Evolutionary conservation across 495 filamentous ascomycete species (phyloP).

Genomic region (Penicillium paxilli): DNA sequence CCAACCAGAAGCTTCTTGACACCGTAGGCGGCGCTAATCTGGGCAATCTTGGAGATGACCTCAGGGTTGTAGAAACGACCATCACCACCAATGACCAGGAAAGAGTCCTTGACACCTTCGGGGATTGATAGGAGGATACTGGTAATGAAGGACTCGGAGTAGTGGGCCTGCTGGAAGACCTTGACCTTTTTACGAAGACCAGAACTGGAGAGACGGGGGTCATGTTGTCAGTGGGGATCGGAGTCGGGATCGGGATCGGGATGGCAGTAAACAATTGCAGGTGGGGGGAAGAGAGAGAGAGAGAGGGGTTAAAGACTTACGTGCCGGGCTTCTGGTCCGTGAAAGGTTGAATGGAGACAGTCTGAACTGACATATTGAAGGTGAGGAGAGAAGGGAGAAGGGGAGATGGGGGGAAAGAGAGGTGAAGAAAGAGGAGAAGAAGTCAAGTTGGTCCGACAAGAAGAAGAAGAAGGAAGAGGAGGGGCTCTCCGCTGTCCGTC

Average conservation of each 20-base stretch:
- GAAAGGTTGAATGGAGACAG: conserved; percentile 75
- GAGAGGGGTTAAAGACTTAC: conserved; percentile 60
- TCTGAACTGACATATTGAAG: conserved; percentile 67
- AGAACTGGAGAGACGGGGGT: conserved; percentile 63
- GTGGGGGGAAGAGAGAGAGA: no score
- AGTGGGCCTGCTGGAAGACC: conserved; percentile 92
- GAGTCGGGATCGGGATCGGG: conserved; percentile 1
- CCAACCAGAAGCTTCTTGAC: conserved; percentile 98
- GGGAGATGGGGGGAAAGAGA: conserved; percentile 13
- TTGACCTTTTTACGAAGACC: conserved; percentile 98
- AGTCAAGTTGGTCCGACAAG: not conserved
- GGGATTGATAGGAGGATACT: conserved; percentile 94
- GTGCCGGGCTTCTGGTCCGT: conserved; percentile 98
- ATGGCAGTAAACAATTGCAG: conserved; percentile 5
- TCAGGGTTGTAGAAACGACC: conserved; percentile 97
- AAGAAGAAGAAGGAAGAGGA: conserved; percentile 5
- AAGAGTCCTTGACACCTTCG: conserved; percentile 82
- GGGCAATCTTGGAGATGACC: conserved; percentile 93
- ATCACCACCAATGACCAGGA: conserved; percentile 96
- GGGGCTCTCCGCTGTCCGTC: conserved; percentile 24
- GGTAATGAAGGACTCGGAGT: conserved; percentile 92
- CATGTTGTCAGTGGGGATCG: conserved; percentile 22
- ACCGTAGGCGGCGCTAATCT: conserved; percentile 94
- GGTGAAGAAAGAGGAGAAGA: not conserved
- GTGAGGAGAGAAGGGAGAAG: conserved; percentile 7